Evolutionary conservation across 2,329 filamentous ascomycete genomes (phyloP), one percentile per base, ranked within the genome.

Genomic region (Thelonectria rubi): DNA sequence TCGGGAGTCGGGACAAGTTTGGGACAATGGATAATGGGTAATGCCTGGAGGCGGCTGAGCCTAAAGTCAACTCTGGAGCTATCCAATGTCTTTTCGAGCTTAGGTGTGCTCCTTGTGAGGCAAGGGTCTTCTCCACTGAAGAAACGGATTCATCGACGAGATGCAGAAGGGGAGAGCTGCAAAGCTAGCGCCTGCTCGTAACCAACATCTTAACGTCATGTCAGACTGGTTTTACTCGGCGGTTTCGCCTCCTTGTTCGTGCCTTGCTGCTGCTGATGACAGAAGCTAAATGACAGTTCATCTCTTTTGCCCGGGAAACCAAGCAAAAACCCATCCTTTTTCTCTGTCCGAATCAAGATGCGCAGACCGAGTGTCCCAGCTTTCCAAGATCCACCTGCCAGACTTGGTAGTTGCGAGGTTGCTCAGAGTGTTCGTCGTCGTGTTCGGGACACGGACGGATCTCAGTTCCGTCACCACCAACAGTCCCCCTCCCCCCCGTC

Each of bases 281-380:
- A 17, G 8, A 15, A 39, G 37, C 10, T 47, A 17, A 34, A 49
- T 30, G 20, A 56, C 12, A 17, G 14, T n/a, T 49, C 20, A 49
- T 55, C 17, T 18, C 18, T 15, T 60, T 60, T 60, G 58, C 51
- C 58, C 34, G 30, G 52, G 58, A 55, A 60, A 60, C 58, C 58
- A 55, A 49, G 26, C 32, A 53, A 7, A 12, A 34, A 39, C 43
- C 54, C 21, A 37, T 24, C 9, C 40, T 18, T 14, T 18, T 21
- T 14, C 47, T 15, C 10, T 21, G 2, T n/a, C n/a, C n/a, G n/a
- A n/a, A n/a, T n/a, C n/a, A 21, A 45, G 42, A 45, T 57, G 15
- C 10, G 5, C n/a, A 48, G 46, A 45, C 17, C 51, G 12, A 48
- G 32, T 30, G 26, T 45, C 52, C 52, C 24, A 24, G 24, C 24